phyloP scores from a whole-genome alignment of 345 rosid genomes.

The Camelina sativa region DNA sequence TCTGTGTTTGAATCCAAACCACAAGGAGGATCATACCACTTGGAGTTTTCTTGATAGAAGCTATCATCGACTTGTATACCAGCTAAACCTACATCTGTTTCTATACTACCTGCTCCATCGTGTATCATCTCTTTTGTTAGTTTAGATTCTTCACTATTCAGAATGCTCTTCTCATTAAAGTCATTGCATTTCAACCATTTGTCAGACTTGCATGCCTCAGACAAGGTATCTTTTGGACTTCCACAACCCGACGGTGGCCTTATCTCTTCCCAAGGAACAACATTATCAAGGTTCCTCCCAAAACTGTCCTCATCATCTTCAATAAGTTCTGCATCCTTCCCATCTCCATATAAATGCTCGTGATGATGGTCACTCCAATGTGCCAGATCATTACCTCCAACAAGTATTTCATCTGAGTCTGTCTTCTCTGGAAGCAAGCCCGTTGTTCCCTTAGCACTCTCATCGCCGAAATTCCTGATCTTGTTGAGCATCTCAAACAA shows the following conservation, averaged over 20 bases:
- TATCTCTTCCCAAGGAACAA: conserved; percentile 89
- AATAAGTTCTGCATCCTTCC: conserved; percentile 76
- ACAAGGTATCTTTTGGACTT: conserved; percentile 70
- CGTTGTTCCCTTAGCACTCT: conserved; percentile 57
- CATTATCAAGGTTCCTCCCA: conserved; percentile 88
- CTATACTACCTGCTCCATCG: conserved; percentile 64
- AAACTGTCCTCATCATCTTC: conserved; percentile 97
- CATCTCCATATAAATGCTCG: conserved; percentile 71
- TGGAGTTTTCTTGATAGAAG: conserved; percentile 92
- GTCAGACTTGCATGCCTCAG: conserved; percentile 80
- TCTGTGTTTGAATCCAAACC: conserved; percentile 84
- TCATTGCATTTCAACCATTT: conserved; percentile 91
- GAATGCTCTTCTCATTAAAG: conserved; percentile 91
- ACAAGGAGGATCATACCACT: conserved; percentile 98
- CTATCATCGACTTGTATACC: conserved; percentile 96
- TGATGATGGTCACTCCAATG: conserved; percentile 85
- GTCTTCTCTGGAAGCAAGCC: conserved; percentile 62
- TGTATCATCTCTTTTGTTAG: conserved; percentile 83
- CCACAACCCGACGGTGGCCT: conserved; percentile 59
- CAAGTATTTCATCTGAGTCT: conserved; percentile 68
- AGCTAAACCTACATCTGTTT: conserved; percentile 84
- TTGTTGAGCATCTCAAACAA: conserved; percentile 69
- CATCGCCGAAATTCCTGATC: conserved; percentile 80
- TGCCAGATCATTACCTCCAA: conserved; percentile 79
- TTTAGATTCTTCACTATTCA: conserved; percentile 89